Percentiles rank a stretch among this genome's conserved stretches.
Conservation (phyloP, 768 basidiomycete species). For the Saitozyma sp. region DNA sequence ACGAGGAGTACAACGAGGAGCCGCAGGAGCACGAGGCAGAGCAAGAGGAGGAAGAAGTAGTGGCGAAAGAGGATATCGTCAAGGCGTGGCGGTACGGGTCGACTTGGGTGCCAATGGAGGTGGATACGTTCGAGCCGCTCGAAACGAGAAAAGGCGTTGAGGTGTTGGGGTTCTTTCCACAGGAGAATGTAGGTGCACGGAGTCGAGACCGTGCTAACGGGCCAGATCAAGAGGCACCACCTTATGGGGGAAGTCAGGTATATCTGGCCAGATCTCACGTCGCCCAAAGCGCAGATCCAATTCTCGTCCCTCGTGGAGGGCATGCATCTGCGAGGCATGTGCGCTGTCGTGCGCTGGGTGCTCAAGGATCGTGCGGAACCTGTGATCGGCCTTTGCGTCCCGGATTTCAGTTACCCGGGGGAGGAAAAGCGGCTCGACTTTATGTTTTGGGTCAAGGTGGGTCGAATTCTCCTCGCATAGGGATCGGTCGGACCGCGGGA, state of each 20-base stretch:
- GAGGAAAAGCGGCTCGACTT: slow-evolving; percentile 61
- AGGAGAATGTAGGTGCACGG: slow-evolving; percentile 60
- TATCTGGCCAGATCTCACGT: slow-evolving; percentile 71
- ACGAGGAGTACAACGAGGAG: slow-evolving; percentile 50
- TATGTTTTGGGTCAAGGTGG: slow-evolving; percentile 78
- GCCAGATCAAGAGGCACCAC: slow-evolving; percentile 76
- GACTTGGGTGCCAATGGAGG: slow-evolving; percentile 78
- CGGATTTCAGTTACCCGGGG: slow-evolving; percentile 61
- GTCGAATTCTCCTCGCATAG: slow-evolving; percentile 16
- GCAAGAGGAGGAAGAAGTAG: slow-evolving; percentile 53
- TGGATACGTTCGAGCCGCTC: slow-evolving; percentile 75
- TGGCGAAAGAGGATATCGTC: slow-evolving; percentile 51
- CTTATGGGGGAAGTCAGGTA: slow-evolving; percentile 83
- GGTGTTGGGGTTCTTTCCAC: slow-evolving; percentile 77
- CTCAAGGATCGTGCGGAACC: slow-evolving; percentile 70
- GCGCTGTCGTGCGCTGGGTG: slow-evolving; percentile 84
- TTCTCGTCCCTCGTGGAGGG: slow-evolving; percentile 84
- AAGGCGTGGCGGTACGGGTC: slow-evolving; percentile 52
- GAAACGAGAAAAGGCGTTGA: slow-evolving; percentile 82
- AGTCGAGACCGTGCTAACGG: slow-evolving; percentile 1
- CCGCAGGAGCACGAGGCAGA: slow-evolving; percentile 30
- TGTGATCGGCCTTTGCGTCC: slow-evolving; percentile 77
- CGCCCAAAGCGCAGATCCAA: slow-evolving; percentile 72
- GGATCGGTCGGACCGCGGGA: no score
- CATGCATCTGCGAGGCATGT: slow-evolving; percentile 65